Evolutionary conservation across 345 rosid species (phyloP).

Genomic region (Euphorbia lathyris): DNA sequence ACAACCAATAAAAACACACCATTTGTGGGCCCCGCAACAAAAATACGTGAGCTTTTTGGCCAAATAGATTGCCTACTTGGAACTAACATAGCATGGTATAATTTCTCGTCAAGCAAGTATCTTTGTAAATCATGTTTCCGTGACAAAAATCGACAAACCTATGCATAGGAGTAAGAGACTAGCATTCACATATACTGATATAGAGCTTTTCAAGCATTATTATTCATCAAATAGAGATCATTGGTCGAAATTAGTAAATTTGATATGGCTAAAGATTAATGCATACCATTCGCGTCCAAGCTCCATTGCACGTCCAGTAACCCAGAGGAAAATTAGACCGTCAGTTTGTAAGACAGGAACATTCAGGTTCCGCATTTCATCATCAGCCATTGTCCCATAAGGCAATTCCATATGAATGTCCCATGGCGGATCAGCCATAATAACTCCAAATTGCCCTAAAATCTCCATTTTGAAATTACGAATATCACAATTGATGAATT

Average conservation of each 20-base stretch:
- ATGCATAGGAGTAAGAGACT: neutral
- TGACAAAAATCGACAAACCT: too few relatives aligned
- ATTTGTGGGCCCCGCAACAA: too few relatives aligned
- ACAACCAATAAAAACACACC: too few relatives aligned
- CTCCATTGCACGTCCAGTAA: slow-evolving; percentile 99
- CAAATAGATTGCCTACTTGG: too few relatives aligned
- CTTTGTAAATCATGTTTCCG: too few relatives aligned
- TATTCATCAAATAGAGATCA: neutral
- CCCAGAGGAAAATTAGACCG: slow-evolving; percentile 97
- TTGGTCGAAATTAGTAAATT: neutral
- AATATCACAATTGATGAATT: slow-evolving; percentile 95
- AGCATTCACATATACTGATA: neutral
- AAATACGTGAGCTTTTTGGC: too few relatives aligned
- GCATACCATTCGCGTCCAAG: slow-evolving; percentile 97
- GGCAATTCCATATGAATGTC: slow-evolving; percentile 99
- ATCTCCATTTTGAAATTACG: slow-evolving; percentile 91
- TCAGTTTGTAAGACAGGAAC: slow-evolving; percentile 99
- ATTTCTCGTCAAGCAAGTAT: too few relatives aligned
- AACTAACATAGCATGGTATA: too few relatives aligned
- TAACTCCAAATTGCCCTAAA: slow-evolving; percentile 93
- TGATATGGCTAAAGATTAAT: neutral
- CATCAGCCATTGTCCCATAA: slow-evolving; percentile 99
- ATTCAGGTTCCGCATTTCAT: slow-evolving; percentile 96
- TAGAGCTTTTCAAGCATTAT: neutral
- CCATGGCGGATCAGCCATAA: slow-evolving; percentile 99